These are phyloP conservation scores for Plasmodium inui DNA, from an alignment of 169 alveolate genomes.

Conservation along the genomic window DNA sequence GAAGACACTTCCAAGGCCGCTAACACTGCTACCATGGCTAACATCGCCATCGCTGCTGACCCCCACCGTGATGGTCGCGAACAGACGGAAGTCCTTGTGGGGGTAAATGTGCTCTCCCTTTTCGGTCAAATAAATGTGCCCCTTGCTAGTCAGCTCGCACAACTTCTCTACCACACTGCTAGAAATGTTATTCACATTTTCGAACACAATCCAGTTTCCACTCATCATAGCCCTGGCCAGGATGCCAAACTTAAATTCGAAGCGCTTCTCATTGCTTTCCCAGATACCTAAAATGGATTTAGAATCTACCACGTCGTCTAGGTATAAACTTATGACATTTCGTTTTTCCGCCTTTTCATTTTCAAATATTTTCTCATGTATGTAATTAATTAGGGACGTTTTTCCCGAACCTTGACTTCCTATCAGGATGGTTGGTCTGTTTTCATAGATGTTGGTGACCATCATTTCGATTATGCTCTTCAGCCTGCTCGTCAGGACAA, in stretches of 20 bases:
- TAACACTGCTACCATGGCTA: no score
- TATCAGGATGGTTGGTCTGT: constrained; percentile 50
- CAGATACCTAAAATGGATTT: constrained; percentile 86
- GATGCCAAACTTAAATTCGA: constrained; percentile 86
- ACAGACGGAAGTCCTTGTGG: constrained; percentile 78
- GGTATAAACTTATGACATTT: constrained; percentile 78
- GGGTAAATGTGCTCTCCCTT: constrained; percentile 80
- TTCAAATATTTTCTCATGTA: constrained; percentile 46
- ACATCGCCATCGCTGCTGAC: background rate
- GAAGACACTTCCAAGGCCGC: no score
- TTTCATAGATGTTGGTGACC: constrained; percentile 41
- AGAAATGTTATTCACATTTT: constrained; percentile 82
- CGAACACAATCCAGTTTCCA: constrained; percentile 89
- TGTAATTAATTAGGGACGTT: constrained; percentile 58
- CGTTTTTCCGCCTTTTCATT: background rate
- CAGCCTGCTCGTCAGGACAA: constrained; percentile 42
- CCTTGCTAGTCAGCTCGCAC: constrained; percentile 78
- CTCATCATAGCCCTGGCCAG: constrained; percentile 82
- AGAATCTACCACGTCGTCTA: constrained; percentile 87
- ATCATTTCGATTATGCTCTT: constrained; percentile 16
- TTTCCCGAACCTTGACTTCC: constrained; percentile 75
- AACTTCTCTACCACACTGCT: constrained; percentile 80
- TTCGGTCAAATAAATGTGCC: constrained; percentile 77
- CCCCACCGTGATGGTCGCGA: constrained; percentile 74
- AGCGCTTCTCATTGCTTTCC: constrained; percentile 84